These are phyloP conservation scores for Leccinum broughii DNA, from an alignment of 768 basidiomycete species.

Conservation along the genomic window DNA sequence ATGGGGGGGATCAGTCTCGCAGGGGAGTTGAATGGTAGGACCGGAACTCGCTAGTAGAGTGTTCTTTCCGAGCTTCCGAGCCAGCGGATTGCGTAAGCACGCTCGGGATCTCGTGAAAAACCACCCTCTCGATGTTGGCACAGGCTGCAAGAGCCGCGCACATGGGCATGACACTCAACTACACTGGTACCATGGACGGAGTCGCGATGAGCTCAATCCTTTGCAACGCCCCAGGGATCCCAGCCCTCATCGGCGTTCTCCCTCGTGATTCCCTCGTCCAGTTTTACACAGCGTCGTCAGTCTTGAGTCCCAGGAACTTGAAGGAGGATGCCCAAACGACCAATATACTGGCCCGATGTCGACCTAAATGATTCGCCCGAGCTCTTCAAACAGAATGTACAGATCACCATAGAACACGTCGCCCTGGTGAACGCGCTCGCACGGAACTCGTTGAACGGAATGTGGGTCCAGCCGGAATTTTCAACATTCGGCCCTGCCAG, in stretches of 20 bases:
- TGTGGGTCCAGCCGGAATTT: slow-evolving; percentile 43
- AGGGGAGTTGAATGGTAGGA: background rate
- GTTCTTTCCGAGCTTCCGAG: background rate
- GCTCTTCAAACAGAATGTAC: slow-evolving; percentile 60
- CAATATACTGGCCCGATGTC: background rate
- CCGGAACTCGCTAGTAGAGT: no score
- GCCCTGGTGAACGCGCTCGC: slow-evolving; percentile 49
- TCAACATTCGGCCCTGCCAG: background rate
- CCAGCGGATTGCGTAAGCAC: slow-evolving; percentile 57
- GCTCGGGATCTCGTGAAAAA: no score
- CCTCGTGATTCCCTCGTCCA: slow-evolving; percentile 19
- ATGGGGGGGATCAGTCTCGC: background rate
- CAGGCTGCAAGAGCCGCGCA: no score
- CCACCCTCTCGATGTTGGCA: no score
- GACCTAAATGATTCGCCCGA: slow-evolving; percentile 39
- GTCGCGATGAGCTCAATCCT: no score
- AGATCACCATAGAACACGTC: slow-evolving; percentile 50
- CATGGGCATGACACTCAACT: no score
- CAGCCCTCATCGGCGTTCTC: slow-evolving; percentile 15
- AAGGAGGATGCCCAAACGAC: slow-evolving; percentile 12
- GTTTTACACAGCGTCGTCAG: slow-evolving; percentile 2
- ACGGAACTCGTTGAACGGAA: slow-evolving; percentile 47
- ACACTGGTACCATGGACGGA: no score
- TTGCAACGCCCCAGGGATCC: slow-evolving; percentile 5
- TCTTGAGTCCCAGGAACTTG: no score